These are phyloP conservation scores for Lenzites betulinus DNA, from an alignment of 768 basidiomycete species.

Conservation along the genomic window DNA sequence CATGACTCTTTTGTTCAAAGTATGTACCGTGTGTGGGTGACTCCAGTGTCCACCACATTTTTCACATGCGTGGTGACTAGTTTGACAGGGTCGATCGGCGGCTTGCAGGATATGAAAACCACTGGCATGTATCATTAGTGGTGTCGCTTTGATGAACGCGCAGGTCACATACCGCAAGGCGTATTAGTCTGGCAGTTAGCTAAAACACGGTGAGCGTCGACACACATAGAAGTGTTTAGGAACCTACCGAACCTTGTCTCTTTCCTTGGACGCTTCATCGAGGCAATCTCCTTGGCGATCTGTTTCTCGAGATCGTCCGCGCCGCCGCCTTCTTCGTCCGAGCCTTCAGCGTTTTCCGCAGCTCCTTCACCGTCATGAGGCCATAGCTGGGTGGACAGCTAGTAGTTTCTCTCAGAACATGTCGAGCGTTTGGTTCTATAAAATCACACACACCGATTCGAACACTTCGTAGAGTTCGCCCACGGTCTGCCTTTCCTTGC, in stretches of 20 bases:
- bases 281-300: conserved; percentile 69
- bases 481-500: conserved; percentile 77
- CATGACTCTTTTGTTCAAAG: too few relatives aligned
- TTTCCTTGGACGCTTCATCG: conserved; percentile 65
- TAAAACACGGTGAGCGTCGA: conserved; percentile 30
- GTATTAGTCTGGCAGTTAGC: conserved; percentile 81
- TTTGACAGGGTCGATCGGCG: conserved; percentile 75
- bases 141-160: neutral
- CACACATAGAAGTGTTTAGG: neutral
- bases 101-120: conserved; percentile 77
- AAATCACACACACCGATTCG: conserved; percentile 59
- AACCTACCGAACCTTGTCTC: conserved; percentile 66
- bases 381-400: conserved; percentile 79
- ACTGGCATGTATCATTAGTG: conserved; percentile 43
- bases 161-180: conserved; percentile 58
- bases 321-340: conserved; percentile 37
- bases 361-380: conserved; percentile 40
- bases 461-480: conserved; percentile 81
- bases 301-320: conserved; percentile 61
- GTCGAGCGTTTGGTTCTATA: neutral
- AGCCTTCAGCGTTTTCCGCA: conserved; percentile 7
- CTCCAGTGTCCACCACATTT: conserved; percentile 61
- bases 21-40: conserved; percentile 63
- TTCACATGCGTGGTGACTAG: conserved; percentile 65
- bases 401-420: neutral